A percentile compares a stretch with the other conserved stretches of the same genome.
These are phyloP conservation scores for Penicillium antarcticum DNA, from an alignment of 495 filamentous ascomycete species.

Conservation along the genomic window DNA sequence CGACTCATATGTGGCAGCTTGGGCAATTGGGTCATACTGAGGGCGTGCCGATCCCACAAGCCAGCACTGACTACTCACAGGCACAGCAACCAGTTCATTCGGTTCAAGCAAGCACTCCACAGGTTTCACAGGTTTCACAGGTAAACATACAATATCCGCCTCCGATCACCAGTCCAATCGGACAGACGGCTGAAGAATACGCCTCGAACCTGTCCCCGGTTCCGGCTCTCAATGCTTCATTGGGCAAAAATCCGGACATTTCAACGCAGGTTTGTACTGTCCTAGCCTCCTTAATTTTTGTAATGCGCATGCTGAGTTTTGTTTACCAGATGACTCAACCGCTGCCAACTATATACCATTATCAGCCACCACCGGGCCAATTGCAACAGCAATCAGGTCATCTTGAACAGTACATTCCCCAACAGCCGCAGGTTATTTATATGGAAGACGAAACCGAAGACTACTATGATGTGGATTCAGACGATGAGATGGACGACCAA, in stretches of 20 bases:
- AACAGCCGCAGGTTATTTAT: constrained; percentile 21
- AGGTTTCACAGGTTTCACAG: background rate
- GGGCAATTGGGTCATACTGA: background rate
- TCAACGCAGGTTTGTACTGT: background rate
- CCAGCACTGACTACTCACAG: constrained; percentile 7
- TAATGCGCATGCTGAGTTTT: background rate
- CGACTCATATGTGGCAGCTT: constrained; percentile 6
- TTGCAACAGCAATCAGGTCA: constrained; percentile 2
- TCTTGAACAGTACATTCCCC: constrained; percentile 11
- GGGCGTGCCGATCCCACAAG: background rate
- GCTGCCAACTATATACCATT: constrained; percentile 11
- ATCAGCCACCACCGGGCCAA: constrained; percentile 6
- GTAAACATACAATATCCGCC: constrained; percentile 2
- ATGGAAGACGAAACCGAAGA: constrained; percentile 55
- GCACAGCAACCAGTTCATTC: constrained; percentile 1
- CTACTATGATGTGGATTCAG: constrained; percentile 61
- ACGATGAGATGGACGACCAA: constrained; percentile 61
- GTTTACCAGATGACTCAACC: background rate
- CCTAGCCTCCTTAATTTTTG: background rate
- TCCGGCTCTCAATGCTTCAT: background rate
- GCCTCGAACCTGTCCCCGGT: constrained; percentile 1
- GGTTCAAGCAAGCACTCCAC: background rate
- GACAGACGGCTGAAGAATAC: background rate
- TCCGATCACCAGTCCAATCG: constrained; percentile 3
- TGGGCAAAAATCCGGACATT: background rate